A percentile compares a stretch with the other conserved stretches of the same genome.
These are phyloP conservation scores for Hirsutella minnesotensis DNA, from an alignment of 2,329 filamentous ascomycete species.

Conservation along the genomic window DNA sequence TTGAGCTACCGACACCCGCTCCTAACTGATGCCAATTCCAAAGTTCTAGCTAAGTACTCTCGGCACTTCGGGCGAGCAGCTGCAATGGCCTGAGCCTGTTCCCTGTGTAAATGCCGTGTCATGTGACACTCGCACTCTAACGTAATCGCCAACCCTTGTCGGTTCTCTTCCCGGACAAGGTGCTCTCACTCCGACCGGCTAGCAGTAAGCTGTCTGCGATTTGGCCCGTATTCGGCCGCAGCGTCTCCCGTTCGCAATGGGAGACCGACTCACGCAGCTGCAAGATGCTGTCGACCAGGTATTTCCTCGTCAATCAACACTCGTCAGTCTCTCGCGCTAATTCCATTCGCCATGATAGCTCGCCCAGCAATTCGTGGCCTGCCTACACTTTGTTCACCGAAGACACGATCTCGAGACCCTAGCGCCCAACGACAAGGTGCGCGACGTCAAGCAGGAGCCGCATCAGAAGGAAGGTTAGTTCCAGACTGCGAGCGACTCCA, in stretches of 20 bases:
- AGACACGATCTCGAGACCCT: conserved; percentile 57
- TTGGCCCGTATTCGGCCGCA: no score
- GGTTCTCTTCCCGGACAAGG: no score
- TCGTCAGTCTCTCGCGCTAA: not conserved
- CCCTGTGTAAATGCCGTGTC: no score
- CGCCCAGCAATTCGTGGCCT: conserved; percentile 56
- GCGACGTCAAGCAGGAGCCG: conserved; percentile 43
- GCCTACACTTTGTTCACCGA: conserved; percentile 52
- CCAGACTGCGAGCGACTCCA: not conserved
- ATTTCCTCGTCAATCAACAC: conserved; percentile 4
- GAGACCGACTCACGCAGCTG: conserved; percentile 68
- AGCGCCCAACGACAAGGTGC: conserved; percentile 43
- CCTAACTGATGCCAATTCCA: no score
- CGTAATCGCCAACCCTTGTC: no score
- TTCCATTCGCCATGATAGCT: conserved; percentile 31
- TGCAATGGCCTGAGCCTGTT: no score
- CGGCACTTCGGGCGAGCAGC: no score
- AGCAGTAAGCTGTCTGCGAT: no score
- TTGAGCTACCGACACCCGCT: no score
- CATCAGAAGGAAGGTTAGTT: conserved; percentile 37
- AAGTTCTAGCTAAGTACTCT: no score
- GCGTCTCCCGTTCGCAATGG: conserved; percentile 34
- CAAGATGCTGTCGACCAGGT: conserved; percentile 80
- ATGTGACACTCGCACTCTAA: no score
- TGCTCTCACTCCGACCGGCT: no score